These are phyloP conservation scores for Claviceps pazoutovae DNA, from an alignment of 2,329 filamentous ascomycete genomes.

Conservation along the genomic window DNA sequence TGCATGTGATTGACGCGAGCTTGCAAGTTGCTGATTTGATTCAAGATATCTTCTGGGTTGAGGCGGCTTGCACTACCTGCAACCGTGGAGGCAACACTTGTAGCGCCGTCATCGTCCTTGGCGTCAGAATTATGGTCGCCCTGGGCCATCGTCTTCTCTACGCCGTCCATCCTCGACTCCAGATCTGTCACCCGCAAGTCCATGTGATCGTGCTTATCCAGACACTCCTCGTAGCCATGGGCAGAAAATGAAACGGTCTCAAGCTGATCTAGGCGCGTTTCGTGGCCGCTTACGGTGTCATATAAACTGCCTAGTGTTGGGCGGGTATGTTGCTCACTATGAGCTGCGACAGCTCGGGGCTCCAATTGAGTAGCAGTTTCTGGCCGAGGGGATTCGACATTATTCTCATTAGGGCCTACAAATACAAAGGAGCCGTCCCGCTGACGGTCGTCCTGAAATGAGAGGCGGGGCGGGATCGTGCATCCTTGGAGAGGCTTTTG, in stretches of 20 bases:
- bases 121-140: conserved; percentile 22
- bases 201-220: conserved; percentile 51
- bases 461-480: neutral
- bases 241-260: conserved; percentile 58
- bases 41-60: conserved; percentile 32
- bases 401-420: conserved; percentile 8
- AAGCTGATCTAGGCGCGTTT: conserved; percentile 50
- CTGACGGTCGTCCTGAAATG: conserved; percentile 8
- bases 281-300: conserved; percentile 44
- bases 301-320: conserved; percentile 31
- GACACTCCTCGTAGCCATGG: conserved; percentile 52
- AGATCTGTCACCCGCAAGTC: conserved; percentile 57
- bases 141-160: conserved; percentile 43
- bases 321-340: conserved; percentile 13
- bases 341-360: conserved; percentile 11
- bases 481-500: conserved; percentile 17
- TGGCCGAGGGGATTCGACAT: conserved; percentile 6
- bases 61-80: conserved; percentile 27
- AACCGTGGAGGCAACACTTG: conserved; percentile 32
- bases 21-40: conserved; percentile 35
- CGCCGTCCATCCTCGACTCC: conserved; percentile 47
- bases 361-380: conserved; percentile 16
- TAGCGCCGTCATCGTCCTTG: conserved; percentile 28
- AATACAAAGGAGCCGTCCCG: conserved; percentile 14
- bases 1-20: conserved; percentile 43